Evolutionary conservation across 2,329 filamentous ascomycete genomes (phyloP).

Genomic region (Colletotrichum lini): DNA sequence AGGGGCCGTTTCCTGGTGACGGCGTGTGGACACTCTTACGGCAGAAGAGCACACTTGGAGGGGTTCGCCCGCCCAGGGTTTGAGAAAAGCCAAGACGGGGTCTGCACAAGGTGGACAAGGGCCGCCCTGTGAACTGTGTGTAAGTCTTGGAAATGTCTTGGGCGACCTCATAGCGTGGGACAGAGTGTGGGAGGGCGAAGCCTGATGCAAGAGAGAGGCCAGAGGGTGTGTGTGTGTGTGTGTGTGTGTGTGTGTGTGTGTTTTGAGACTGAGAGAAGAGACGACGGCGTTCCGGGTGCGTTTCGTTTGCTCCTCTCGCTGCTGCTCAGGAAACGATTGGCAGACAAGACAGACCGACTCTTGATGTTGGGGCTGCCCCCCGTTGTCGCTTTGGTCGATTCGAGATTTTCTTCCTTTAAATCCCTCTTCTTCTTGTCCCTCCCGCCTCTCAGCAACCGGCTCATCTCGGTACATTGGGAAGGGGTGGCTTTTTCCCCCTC

Average conservation of each 20-base stretch:
- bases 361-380: not conserved
- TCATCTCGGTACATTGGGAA: conserved; percentile 28
- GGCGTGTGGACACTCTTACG: not conserved
- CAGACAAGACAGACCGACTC: too few relatives aligned
- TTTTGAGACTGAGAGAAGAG: not conserved
- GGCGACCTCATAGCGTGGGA: conserved; percentile 38
- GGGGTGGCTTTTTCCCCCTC: not conserved
- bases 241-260: not conserved
- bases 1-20: conserved; percentile 5
- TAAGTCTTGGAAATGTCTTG: conserved; percentile 38
- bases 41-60: conserved; percentile 1
- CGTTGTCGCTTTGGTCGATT: not conserved
- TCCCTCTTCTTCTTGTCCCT: not conserved
- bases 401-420: not conserved
- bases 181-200: conserved; percentile 8
- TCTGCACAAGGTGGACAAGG: conserved; percentile 40
- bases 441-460: conserved; percentile 23
- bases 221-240: not conserved
- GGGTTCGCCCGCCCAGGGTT: conserved; percentile 24
- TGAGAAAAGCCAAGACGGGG: conserved; percentile 39
- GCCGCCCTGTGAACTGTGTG: conserved; percentile 35
- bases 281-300: not conserved
- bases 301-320: conserved; percentile 7
- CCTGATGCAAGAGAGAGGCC: not conserved
- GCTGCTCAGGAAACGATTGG: not conserved